Base-by-base conservation (phyloP, 768 basidiomycete species). In the Boletellus ananas region DNA sequence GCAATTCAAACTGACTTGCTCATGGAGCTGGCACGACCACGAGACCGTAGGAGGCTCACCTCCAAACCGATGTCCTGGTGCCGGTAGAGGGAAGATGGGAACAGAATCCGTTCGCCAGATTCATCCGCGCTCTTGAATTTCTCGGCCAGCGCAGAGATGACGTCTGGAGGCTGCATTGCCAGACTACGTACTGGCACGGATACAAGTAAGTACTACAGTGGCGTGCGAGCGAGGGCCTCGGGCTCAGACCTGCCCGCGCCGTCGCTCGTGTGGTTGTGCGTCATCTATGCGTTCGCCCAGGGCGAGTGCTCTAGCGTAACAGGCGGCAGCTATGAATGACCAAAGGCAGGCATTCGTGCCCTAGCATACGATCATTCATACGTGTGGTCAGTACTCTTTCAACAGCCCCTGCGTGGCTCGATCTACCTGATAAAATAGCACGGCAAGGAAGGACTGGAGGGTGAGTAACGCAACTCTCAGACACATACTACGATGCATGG, bases 261-360 rank as follows among this genome's bases (percentile, higher is more conserved):
- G 81, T 39, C 79, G 82, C 71, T 75, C 78, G 62, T 85, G 81
- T 56, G 70, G 74, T 65, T 83, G 84, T 37, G 81, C 79, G 55
- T 78, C 84, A 48, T 72, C 76, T 73, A 90, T 85, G 47, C 63
- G 72, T 71, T 94, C 91, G 61, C 84, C 87, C 17, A 79, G 74
- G 52, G 76, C 65, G 36, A 83, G 71, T 12, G 90, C 87, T 48
- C 83, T 78, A 13, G 69, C 67, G 59, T 91, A 95, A 61, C 83
- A 83, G 48, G 76, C 54, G 21, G 78, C 74, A 16, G 89, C 86
- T 59, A 91, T 78, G 43, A 90, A 61, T 20, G 88, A 90, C 77
- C 83, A 96, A 43, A 94, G 67, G 12, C 85, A 83, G 23, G 82
- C 85, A 61, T 92, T 92, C 31, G 88, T 87, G 37, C 91, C 92